Base-by-base conservation (phyloP, 306 rosid genomes). In the peach (Prunus persica) region DNA sequence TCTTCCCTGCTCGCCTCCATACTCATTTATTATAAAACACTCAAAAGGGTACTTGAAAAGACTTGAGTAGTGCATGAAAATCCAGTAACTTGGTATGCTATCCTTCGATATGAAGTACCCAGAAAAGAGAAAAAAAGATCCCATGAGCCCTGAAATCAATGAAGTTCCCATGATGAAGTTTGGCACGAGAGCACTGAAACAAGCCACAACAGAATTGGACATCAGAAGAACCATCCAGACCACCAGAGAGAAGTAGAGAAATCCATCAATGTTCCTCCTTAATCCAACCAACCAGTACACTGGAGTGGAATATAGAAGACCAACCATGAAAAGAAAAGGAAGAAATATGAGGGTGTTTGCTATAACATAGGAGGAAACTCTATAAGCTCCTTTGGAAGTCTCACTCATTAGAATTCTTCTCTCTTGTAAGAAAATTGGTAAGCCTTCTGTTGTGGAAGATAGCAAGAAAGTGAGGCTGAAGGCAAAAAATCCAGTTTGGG, bases 1-100 rank as follows among this genome's bases (percentile, higher is more conserved):
- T 13, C 54, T 81, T 78, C 93, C 97, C 82, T 79, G 86, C 70
- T 86, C 88, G 43, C 91, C 97, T 63, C 99, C 99, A 78, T 90
- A 92, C 84, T 95, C 99, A 78, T 92, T 95, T 85, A 95, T 86
- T 87, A 95, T 49, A 74, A 95, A 91, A 71, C 99, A 92, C 86
- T 92, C 99, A 80, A 95, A 95, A 25, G 99, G 99, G 79, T 95
- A 95, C 91, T 92, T 95, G 88, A 95, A 95, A 56, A 95, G 85
- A 45, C 97, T 90, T 87, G 81, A 49, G 74, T 95, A 90, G 80
- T 95, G 96, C 97, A 95, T 89, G 73, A 90, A 95, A 74, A 91
- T 82, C 99, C 99, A 95, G 84, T 95, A 95, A 19, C 76, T 82
- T 0, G 99, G 99, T 62, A 95, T 83, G 77, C 86, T 88, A 20